Evolutionary conservation across 163 green algal genomes (phyloP), one percentile per base, ranked within the genome.

Genomic region (Chlamydomonas reinhardtii): DNA sequence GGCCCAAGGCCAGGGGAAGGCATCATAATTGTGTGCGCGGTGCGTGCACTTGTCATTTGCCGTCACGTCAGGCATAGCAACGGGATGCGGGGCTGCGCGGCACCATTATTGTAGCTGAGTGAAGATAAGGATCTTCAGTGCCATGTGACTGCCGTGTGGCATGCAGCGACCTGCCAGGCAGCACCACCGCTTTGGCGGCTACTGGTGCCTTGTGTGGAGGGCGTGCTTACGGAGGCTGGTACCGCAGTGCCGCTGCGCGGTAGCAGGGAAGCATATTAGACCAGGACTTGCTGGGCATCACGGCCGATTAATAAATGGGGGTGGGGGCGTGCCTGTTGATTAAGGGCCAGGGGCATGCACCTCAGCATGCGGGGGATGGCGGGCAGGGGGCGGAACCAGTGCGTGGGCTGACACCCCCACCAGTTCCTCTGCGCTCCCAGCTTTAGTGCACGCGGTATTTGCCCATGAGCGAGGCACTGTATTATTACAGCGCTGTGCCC

Each of bases 61-160:
- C 69, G 69, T 43, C n/a, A 73, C 65, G 65, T 73, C 29, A 73
- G n/a, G n/a, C 65, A 73, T 20, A 73, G 65, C 65, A 20, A 73
- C 29, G n/a, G n/a, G 65, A 34, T 34, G 65, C 29, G 4, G 65
- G 65, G 29, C 29, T 35, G 65, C 29, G 65, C 65, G 54, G 68
- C 43, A 54, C 43, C 43, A 54, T 54, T 54, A 54, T 54, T 11
- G 11, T 54, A 54, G 43, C 43, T 6, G 8, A 54, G 43, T 54
- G 43, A 11, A 54, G 43, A 54, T 54, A 54, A 54, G 43, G 43
- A 54, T 54, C 43, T 16, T 54, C 43, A 54, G 5, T 52, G 19
- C 68, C 31, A 74, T 2, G 31, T n/a, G 32, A 74, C 32, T n/a
- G n/a, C n/a, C n/a, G n/a, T n/a, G n/a, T n/a, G n/a, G n/a, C n/a